Evolutionary conservation across 2,329 filamentous ascomycete genomes (phyloP).

Genomic region (Zelopaecilomyces penicillatus): DNA sequence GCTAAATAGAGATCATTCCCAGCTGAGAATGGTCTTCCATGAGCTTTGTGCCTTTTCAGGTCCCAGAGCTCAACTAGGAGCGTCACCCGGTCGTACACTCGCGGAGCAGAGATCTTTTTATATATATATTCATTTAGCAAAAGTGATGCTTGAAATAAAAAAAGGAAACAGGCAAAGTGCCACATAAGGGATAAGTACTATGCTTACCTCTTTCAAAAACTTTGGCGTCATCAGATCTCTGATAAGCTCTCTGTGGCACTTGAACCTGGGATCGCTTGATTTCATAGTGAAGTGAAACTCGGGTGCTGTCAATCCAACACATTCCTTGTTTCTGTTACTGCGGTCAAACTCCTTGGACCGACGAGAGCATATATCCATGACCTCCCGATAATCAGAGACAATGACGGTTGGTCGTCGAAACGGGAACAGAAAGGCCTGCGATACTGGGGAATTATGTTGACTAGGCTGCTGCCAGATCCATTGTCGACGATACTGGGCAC

Average conservation of each 20-base stretch:
- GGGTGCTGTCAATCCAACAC: slow-evolving; percentile 15
- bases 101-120: slow-evolving; percentile 24
- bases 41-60: slow-evolving; percentile 20
- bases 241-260: slow-evolving; percentile 23
- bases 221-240: slow-evolving; percentile 28
- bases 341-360: slow-evolving; percentile 26
- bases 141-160: too few species aligned
- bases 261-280: slow-evolving; percentile 23
- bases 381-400: slow-evolving; percentile 24
- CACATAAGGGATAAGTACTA: not conserved
- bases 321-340: slow-evolving; percentile 17
- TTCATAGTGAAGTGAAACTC: slow-evolving; percentile 26
- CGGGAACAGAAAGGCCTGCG: slow-evolving; percentile 26
- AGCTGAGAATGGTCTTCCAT: slow-evolving; percentile 23
- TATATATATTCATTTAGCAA: too few species aligned
- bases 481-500: slow-evolving; percentile 13
- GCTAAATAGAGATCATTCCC: slow-evolving; percentile 22
- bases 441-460: slow-evolving; percentile 18
- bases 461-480: slow-evolving; percentile 21
- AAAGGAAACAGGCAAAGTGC: not conserved
- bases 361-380: slow-evolving; percentile 24
- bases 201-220: slow-evolving; percentile 22
- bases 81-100: slow-evolving; percentile 23
- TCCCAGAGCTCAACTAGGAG: slow-evolving; percentile 26
- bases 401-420: slow-evolving; percentile 23